Percentiles rank a stretch among this genome's conserved stretches.
Evolutionary conservation across 169 alveolate genomes (phyloP).

Genomic region (Miamiensis avidus): DNA sequence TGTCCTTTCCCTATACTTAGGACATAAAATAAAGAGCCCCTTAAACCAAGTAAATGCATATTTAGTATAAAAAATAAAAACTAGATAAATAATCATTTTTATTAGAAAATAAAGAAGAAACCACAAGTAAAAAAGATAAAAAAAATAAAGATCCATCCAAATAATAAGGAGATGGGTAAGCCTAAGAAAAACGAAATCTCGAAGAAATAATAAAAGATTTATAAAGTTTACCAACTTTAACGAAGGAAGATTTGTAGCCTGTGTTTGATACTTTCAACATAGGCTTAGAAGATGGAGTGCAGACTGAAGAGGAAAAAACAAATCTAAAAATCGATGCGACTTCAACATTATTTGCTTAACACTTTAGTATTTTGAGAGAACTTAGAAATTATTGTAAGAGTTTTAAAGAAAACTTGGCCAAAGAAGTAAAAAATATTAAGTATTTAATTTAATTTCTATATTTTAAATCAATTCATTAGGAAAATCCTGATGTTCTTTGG

Average conservation of each 20-base stretch:
- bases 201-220: too few relatives aligned
- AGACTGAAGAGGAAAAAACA: neutral
- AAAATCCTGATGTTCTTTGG: conserved; percentile 13
- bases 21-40: neutral
- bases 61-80: neutral
- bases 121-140: neutral
- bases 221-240: neutral
- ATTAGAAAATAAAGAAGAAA: neutral
- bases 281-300: neutral
- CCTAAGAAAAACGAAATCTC: neutral
- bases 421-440: neutral
- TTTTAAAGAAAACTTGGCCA: conserved; percentile 7
- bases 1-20: conserved; percentile 16
- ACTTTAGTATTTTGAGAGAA: conserved; percentile 24
- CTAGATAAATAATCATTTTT: neutral
- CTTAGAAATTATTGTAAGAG: conserved; percentile 13
- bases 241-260: neutral
- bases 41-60: neutral
- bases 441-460: too few relatives aligned
- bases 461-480: neutral
- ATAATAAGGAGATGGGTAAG: neutral
- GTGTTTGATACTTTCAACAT: neutral
- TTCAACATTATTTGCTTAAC: conserved; percentile 17
- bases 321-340: conserved; percentile 22
- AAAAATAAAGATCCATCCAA: conserved; percentile 1